Evolutionary conservation across 345 rosid genomes (phyloP), one percentile per base, ranked within the genome.

Genomic region (Camelina laxa): DNA sequence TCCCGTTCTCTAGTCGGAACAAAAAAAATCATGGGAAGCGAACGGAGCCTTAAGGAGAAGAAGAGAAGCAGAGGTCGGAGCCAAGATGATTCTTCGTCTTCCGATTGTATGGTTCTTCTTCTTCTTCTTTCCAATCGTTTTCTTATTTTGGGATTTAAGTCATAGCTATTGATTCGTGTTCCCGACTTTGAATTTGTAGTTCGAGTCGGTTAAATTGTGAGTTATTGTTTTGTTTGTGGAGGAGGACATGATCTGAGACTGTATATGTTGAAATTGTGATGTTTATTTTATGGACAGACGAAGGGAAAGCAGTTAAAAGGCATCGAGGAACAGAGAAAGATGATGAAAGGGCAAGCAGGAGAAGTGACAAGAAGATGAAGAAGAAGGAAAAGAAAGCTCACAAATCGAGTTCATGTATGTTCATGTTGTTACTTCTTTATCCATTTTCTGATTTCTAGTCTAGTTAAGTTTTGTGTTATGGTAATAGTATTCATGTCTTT

Each of bases 371-470:
- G 75, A 39, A 39, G 4, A 65, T 65, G 56, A 83, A 39, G 12
- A 65, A 72, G 56, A 83, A 79, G 75, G 86, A 79, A 1, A 84
- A 82, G 72, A 91, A 86, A 69, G 83, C 92, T 80, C 89, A 60
- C 75, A 77, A 70, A 50, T 85, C 95, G 17, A 80, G 74, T 64
- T 72, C 89, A 83, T 91, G 93, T 85, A 56, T 49, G 49, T 42
- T 65, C 84, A 56, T 49, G 49, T 42, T 65, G 27, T 49, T 14
- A 42, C 22, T 24, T 15, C 21, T 68, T n/a, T 0, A 60, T 50
- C 53, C 60, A 15, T 69, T 50, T 24, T 41, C 42, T 2, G 13
- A 39, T 39, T 39, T 39, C 42, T 38, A 58, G 21, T 50, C 36
- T 16, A 41, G 15, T 41, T 42, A n/a, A 54, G 53, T 41, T 41